Percentiles rank a stretch among this genome's conserved stretches.
Evolutionary conservation across 768 basidiomycete species (phyloP).

Genomic region (Pulveroboletus sp.): DNA sequence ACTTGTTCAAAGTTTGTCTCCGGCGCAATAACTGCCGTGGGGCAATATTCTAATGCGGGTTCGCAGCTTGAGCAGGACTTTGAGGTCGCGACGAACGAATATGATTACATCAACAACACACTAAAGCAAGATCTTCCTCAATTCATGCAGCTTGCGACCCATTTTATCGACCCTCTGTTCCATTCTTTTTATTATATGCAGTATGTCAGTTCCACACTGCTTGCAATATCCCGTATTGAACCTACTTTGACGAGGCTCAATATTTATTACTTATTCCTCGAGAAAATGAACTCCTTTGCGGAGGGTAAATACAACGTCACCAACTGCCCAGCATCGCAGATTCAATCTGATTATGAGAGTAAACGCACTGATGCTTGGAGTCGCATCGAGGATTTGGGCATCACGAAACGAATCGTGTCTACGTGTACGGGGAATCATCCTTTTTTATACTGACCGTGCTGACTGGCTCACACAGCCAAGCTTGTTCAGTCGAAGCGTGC

Average conservation of each 20-base stretch:
- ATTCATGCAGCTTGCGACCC: constrained; percentile 84
- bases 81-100: constrained; percentile 86
- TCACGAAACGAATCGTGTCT: constrained; percentile 80
- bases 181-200: constrained; percentile 99
- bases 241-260: constrained; percentile 57
- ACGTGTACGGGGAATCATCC: constrained; percentile 67
- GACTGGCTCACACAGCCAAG: constrained; percentile 45
- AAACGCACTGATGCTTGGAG: constrained; percentile 82
- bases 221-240: neutral
- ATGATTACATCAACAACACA: constrained; percentile 86
- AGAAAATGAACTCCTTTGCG: constrained; percentile 88
- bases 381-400: constrained; percentile 70
- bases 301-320: constrained; percentile 73
- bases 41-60: neutral
- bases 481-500: constrained; percentile 57
- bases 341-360: constrained; percentile 71
- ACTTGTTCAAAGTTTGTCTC: constrained; percentile 78
- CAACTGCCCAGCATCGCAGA: constrained; percentile 62
- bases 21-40: neutral
- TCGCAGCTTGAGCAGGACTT: constrained; percentile 91
- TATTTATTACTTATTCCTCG: constrained; percentile 89
- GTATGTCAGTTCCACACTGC: constrained; percentile 46
- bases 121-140: constrained; percentile 90
- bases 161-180: constrained; percentile 96
- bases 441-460: neutral